Evolutionary conservation across 2,329 filamentous ascomycete species (phyloP).

Genomic region (Exophiala sp.): DNA sequence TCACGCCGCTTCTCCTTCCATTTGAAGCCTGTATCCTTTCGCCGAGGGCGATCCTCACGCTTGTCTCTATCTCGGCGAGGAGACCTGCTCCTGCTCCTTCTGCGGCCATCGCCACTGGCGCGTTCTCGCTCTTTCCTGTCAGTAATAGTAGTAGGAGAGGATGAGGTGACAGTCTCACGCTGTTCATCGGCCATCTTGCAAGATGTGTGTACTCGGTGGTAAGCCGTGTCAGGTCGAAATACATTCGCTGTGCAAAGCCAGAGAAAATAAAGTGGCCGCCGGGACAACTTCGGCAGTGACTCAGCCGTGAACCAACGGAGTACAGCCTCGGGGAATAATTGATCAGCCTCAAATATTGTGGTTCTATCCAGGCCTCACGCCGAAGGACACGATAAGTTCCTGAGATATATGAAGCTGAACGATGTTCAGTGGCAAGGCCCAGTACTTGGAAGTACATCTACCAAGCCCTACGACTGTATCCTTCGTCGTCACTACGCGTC

Average conservation of each 20-base stretch:
- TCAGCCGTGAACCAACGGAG: no score
- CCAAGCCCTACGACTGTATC: slow-evolving; percentile 86
- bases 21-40: slow-evolving; percentile 45
- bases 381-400: not conserved
- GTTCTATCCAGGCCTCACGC: no score
- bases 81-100: slow-evolving; percentile 46
- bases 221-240: not conserved
- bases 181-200: slow-evolving; percentile 23
- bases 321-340: no score
- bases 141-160: slow-evolving; percentile 9
- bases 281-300: no score
- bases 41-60: slow-evolving; percentile 35
- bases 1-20: slow-evolving; percentile 51
- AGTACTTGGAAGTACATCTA: slow-evolving; percentile 57
- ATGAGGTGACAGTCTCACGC: slow-evolving; percentile 12
- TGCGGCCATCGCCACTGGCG: slow-evolving; percentile 31
- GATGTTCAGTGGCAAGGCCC: slow-evolving; percentile 13
- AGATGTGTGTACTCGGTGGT: not conserved
- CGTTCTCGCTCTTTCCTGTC: slow-evolving; percentile 24
- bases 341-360: no score
- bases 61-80: slow-evolving; percentile 36
- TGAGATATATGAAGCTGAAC: not conserved
- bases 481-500: slow-evolving; percentile 84
- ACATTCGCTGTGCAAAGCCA: no score
- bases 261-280: no score